Conservation (phyloP, 495 filamentous ascomycete species). For the Lophium mytilinum region DNA sequence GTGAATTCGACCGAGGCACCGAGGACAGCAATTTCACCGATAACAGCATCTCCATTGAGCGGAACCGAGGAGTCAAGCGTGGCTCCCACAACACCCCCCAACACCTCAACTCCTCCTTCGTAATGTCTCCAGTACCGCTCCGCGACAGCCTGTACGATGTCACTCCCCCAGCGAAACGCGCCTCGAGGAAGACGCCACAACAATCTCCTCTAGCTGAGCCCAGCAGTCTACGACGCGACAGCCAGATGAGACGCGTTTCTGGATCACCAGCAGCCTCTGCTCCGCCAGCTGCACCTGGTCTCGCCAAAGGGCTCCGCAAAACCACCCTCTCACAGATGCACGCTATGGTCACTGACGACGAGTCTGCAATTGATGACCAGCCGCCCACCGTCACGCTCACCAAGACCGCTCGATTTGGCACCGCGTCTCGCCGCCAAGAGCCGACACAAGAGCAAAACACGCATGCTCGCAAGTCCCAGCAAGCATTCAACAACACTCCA, state of each 20-base stretch:
- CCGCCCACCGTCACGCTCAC: slow-evolving; percentile 43
- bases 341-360: slow-evolving; percentile 47
- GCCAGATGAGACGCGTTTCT: slow-evolving; percentile 25
- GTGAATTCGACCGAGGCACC: slow-evolving; percentile 3
- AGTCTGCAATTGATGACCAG: slow-evolving; percentile 45
- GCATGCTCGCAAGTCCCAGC: slow-evolving; percentile 17
- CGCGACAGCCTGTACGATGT: slow-evolving; percentile 32
- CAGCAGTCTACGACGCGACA: slow-evolving; percentile 25
- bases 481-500: slow-evolving; percentile 10
- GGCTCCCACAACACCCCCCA: slow-evolving; percentile 24
- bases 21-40: slow-evolving; percentile 21
- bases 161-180: slow-evolving; percentile 26
- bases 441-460: slow-evolving; percentile 26
- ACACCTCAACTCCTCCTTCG: slow-evolving; percentile 16
- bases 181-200: background rate
- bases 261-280: background rate
- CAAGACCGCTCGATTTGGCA: slow-evolving; percentile 50
- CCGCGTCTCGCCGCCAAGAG: slow-evolving; percentile 39
- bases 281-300: no score
- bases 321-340: slow-evolving; percentile 47
- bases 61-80: slow-evolving; percentile 27
- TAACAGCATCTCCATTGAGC: slow-evolving; percentile 29
- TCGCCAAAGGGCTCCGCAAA: background rate
- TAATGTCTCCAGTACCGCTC: slow-evolving; percentile 3
- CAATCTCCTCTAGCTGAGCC: slow-evolving; percentile 20